phyloP scores from a whole-genome alignment of 208 protist species.

The Trypanosoma mega region DNA sequence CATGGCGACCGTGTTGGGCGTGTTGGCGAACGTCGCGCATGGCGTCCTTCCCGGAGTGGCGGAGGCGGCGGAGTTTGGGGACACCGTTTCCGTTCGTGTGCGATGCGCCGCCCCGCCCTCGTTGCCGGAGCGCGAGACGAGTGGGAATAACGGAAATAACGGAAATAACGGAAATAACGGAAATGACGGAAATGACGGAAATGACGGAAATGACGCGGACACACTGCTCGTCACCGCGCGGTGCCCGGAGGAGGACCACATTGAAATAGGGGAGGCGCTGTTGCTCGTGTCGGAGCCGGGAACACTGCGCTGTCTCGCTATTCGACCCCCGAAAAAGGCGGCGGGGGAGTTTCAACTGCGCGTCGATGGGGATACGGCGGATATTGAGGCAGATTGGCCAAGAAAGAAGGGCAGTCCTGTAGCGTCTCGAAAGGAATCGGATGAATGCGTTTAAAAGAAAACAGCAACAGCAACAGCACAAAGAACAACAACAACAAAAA shows the following conservation, averaged over 20 bases:
- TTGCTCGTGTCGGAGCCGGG: slow-evolving; percentile 68
- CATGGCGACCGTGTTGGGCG: slow-evolving; percentile 30
- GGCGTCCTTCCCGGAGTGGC: slow-evolving; percentile 54
- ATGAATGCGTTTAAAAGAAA: too few relatives aligned
- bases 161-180: slow-evolving; percentile 3
- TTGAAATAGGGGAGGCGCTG: slow-evolving; percentile 49
- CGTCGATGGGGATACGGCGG: slow-evolving; percentile 5
- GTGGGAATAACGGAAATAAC: not conserved
- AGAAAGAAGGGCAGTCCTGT: not conserved
- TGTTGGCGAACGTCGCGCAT: slow-evolving; percentile 41
- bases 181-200: not conserved
- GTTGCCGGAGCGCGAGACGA: not conserved
- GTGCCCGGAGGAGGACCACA: slow-evolving; percentile 50
- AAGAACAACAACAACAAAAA: slow-evolving; percentile 2
- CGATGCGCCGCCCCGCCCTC: not conserved
- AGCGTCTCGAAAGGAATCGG: too few relatives aligned
- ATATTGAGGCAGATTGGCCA: slow-evolving; percentile 8
- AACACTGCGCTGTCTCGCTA: slow-evolving; percentile 50
- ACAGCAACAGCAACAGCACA: not conserved
- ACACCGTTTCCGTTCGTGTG: slow-evolving; percentile 46
- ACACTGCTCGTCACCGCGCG: slow-evolving; percentile 53
- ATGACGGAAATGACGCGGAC: not conserved
- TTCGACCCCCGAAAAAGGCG: slow-evolving; percentile 29
- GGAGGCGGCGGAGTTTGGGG: slow-evolving; percentile 28
- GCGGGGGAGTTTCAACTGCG: slow-evolving; percentile 33